Conservation (phyloP, 805 yeast genomes). For the Candida sithepensis region DNA sequence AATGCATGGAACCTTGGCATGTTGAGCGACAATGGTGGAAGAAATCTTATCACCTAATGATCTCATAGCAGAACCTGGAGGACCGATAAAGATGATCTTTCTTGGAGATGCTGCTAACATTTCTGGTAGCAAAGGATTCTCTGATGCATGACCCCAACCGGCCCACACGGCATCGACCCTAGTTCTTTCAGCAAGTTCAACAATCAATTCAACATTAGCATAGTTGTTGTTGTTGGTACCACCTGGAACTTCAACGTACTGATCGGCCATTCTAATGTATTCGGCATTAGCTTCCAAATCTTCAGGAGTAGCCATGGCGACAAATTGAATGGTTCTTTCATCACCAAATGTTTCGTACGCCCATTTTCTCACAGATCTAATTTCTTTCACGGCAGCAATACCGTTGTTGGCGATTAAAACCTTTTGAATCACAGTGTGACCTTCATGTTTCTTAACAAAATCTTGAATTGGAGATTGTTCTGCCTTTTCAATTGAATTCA, state of each 20-base stretch:
- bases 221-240: constrained; percentile 98
- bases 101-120: constrained; percentile 89
- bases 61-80: constrained; percentile 99
- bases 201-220: constrained; percentile 96
- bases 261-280: constrained; percentile 98
- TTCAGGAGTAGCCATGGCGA: constrained; percentile 99
- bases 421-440: constrained; percentile 90
- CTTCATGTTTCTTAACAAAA: constrained; percentile 80
- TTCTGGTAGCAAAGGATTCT: constrained; percentile 93
- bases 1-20: constrained; percentile 96
- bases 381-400: constrained; percentile 98
- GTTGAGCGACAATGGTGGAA: constrained; percentile 98
- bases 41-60: constrained; percentile 98
- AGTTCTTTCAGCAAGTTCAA: constrained; percentile 95
- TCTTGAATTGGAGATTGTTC: constrained; percentile 77
- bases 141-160: constrained; percentile 99
- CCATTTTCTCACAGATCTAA: constrained; percentile 97
- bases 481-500: constrained; percentile 71
- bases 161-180: constrained; percentile 99
- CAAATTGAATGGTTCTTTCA: constrained; percentile 89
- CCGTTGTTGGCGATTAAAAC: constrained; percentile 97
- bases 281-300: constrained; percentile 96
- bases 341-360: constrained; percentile 98
- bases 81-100: constrained; percentile 92
- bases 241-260: constrained; percentile 97